Base-by-base conservation (phyloP, 768 basidiomycete species). In the Exsudoporus frostii region DNA sequence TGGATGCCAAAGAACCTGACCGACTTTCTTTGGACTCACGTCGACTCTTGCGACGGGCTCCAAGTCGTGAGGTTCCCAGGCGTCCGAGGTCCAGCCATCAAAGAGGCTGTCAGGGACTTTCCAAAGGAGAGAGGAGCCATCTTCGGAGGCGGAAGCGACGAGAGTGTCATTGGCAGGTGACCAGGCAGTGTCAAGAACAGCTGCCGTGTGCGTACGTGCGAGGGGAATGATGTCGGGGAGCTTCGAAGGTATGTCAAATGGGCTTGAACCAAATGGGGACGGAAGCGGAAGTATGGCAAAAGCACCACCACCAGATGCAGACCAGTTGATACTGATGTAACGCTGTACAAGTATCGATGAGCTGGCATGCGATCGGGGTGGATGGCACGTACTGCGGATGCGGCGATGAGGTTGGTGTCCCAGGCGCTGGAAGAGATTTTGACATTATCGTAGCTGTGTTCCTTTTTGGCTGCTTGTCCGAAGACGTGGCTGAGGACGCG, bases 141-240 rank as follows among this genome's bases (percentile, higher is more conserved):
- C 97, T 70, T 99, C 96, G 44, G 89, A 93, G 15, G 82, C 92
- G 1, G 92, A 95, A 2, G 90, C 96, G 60, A 97, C 89, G 63
- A 96, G 77, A 7, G 81, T 76, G 72, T 98, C 96, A 65, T 94
- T 86, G 69, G 96, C 92, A 0, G 94, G 95, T 0, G 90, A 92
- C 93, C 94, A 98, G 65, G 90, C 91, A 0, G 96, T 98, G 72
- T 98, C 96, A 34, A 98, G 88, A 29, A 92, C 89, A 24, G 89
- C 76, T 2, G 84, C 88, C 1, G 86, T 85, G 70, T 91, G 88
- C 29, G 87, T 90, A 50, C 96, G 86, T 17, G 92, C 92, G 50
- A 98, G 81, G 1, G 97, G 97, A 37, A 98, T 78, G 57, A 88
- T 83, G 67, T 99, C 97, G 2, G 95, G 97, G 19, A 98, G 79